Evolutionary conservation across 1,139 yeast species (phyloP), one percentile per base, ranked within the genome.

Genomic region (Magnusiomyces fungicola): DNA sequence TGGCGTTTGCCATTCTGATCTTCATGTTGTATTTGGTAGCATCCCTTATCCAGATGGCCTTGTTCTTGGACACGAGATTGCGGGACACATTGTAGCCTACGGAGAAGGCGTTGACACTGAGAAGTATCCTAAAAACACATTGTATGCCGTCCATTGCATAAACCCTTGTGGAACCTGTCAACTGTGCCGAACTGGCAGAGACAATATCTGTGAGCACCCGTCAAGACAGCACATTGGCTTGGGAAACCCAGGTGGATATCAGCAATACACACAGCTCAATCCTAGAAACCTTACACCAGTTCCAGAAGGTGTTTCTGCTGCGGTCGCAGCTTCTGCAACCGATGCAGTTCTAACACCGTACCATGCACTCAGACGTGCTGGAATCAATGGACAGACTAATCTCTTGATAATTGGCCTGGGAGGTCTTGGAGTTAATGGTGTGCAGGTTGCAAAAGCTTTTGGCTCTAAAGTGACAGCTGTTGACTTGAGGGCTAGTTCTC

Each of bases 1-100:
- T 1, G 81, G 81, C 1, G 65, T 77, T 52, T 77, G 81, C 60
- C 71, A 69, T 56, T 72, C 78, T 50, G 81, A 77, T 57, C 66
- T 75, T 21, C 79, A 75, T 56, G 64, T 75, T 22, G 60, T 76
- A 25, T 58, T 63, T 29, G 72, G 70, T 12, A 48, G 45, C 16
- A 43, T 44, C 61, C 70, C 48, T 56, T 62, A 21, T 27, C 41
- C 46, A 9, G 34, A 36, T 19, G 63, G 65, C 43, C 75, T 72
- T 56, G 69, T 76, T 22, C 72, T 78, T 74, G 83, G 83, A 23
- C 82, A 78, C 61, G 82, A 78, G 60, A 72, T 78, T 37, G 78
- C 80, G 10, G 83, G 82, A 1, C 65, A 64, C 49, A 63, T 78
- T 27, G 71, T 67, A 25, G 64, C 66, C 22, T 69, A 69, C 2